Conservation (phyloP, 148 eudicot genomes). For the Pouteria glomerata region DNA sequence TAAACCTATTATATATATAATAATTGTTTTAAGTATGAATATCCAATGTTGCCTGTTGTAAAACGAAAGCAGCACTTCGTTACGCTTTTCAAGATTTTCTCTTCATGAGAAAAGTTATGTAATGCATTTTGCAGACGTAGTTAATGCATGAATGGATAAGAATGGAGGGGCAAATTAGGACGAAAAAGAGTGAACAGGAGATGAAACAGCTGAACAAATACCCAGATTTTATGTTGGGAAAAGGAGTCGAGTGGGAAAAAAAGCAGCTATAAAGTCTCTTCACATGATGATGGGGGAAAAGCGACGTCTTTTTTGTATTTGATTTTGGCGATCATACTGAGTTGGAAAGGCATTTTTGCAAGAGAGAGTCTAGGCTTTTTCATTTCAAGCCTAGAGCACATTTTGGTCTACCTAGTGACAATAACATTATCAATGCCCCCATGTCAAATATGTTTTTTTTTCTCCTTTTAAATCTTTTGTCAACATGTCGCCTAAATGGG, state of each 20-base stretch:
- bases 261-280: conserved; percentile 12
- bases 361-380: conserved; percentile 5
- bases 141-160: conserved; percentile 12
- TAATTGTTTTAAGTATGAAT: too few relatives aligned
- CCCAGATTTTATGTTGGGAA: conserved; percentile 24
- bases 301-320: conserved; percentile 8
- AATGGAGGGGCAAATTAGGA: conserved; percentile 6
- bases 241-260: conserved; percentile 12
- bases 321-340: conserved; percentile 22
- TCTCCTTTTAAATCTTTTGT: too few relatives aligned
- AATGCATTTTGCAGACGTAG: too few relatives aligned
- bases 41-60: too few relatives aligned
- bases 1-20: too few relatives aligned
- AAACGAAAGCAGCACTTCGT: too few relatives aligned
- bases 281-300: conserved; percentile 17
- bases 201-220: conserved; percentile 19
- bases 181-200: not conserved
- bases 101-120: too few relatives aligned
- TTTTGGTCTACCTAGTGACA: conserved; percentile 10
- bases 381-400: conserved; percentile 13
- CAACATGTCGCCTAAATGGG: too few relatives aligned
- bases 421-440: conserved; percentile 10
- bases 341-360: conserved; percentile 29
- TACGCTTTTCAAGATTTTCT: too few relatives aligned
- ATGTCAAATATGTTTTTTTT: too few relatives aligned